Base-by-base conservation (phyloP, 768 basidiomycete genomes). In the Goffeauzyma gilvescens region DNA sequence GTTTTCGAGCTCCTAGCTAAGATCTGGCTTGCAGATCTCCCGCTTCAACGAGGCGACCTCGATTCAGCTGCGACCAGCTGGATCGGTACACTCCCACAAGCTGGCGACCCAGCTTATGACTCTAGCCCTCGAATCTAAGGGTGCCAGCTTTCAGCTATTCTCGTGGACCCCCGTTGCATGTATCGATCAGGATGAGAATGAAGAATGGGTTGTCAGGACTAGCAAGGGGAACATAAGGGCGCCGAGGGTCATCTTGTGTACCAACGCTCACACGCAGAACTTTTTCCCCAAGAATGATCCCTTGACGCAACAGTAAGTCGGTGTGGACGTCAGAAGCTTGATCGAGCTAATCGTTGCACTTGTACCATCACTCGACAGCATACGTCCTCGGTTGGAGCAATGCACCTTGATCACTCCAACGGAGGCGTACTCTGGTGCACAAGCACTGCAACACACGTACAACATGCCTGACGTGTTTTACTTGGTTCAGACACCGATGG, bases 321-420 rank as follows among this genome's bases (percentile, higher is more conserved):
- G 8, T 15, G 7, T n/a, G n/a, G n/a, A n/a, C n/a, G n/a, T n/a
- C n/a, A n/a, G n/a, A n/a, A n/a, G n/a, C 34, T 14, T 24, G 38
- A 12, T 24, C 38, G 14, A 8, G 8, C 24, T 39, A 20, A 9
- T 20, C 25, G 12, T 6, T n/a, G 6, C 13, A 41, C 14, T 17
- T 9, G n/a, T 9, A n/a, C 28, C 28, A 30, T 30, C 26, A 18
- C 26, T 20, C 21, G 12, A 18, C 41, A 53, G 52, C 31, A 51
- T 54, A 23, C 31, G 25, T 15, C 54, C 54, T 6, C 35, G 42
- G 20, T 50, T 47, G 17, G 51, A 41, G 5, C 54, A 55, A 27
- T 53, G 52, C 41, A 26, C 54, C 4, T 28, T 51, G 25, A 50
- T 53, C 50, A 55, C 54, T 23, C 54, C 54, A 6, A 44, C 54